Evolutionary conservation across 257 asterid species (phyloP).

Genomic region (Agastache rugosa): DNA sequence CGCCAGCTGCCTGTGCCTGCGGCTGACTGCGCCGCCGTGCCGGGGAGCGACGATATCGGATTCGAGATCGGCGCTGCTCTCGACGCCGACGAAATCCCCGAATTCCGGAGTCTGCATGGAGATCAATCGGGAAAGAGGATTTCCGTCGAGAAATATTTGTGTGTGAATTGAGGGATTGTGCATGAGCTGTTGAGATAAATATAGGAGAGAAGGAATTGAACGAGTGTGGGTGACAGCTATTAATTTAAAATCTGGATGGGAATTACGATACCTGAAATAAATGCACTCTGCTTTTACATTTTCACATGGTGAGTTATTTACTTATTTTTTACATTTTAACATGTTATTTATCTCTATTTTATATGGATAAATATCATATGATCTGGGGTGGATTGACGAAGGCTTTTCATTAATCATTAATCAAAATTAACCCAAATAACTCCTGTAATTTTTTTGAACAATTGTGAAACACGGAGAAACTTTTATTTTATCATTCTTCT

Average conservation of each 20-base stretch:
- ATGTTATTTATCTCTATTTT: background rate
- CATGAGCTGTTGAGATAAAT: background rate
- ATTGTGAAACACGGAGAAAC: too few species aligned
- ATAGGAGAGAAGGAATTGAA: too few species aligned
- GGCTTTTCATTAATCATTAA: too few species aligned
- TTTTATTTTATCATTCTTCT: too few species aligned
- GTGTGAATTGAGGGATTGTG: slow-evolving; percentile 1
- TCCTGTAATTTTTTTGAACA: too few species aligned
- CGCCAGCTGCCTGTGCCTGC: slow-evolving; percentile 18
- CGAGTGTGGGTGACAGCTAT: too few species aligned
- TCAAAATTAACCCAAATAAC: too few species aligned
- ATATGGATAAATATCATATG: too few species aligned
- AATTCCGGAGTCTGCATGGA: slow-evolving; percentile 49
- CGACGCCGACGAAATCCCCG: slow-evolving; percentile 60
- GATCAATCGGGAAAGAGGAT: background rate
- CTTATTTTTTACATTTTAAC: background rate
- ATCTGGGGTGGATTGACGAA: background rate
- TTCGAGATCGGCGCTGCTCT: slow-evolving; percentile 52
- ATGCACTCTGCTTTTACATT: too few species aligned
- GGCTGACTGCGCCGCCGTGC: slow-evolving; percentile 10
- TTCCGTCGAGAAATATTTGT: background rate
- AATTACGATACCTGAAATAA: too few species aligned
- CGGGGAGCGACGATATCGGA: slow-evolving; percentile 32
- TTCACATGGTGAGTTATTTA: too few species aligned
- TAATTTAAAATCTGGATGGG: too few species aligned